These are phyloP conservation scores for Patellifolia procumbens DNA, from an alignment of 179 eudicot species.

Conservation along the genomic window DNA sequence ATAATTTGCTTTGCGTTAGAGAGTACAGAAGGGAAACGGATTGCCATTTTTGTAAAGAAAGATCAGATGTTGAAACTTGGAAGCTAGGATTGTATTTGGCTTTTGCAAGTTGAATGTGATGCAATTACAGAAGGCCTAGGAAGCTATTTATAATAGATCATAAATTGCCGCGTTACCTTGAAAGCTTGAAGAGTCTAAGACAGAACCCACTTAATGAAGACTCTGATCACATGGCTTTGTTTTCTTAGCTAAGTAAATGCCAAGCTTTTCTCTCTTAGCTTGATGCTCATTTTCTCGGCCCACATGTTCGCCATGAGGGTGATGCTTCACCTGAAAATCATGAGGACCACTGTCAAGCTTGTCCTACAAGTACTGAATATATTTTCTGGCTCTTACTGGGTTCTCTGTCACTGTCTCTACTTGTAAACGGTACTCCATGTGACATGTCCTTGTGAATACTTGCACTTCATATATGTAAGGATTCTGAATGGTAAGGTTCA, in stretches of 20 bases:
- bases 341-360: neutral
- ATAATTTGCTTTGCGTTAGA: slow-evolving; percentile 37
- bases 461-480: neutral
- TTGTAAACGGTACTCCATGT: neutral
- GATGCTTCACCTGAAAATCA: slow-evolving; percentile 8
- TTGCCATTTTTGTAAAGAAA: slow-evolving; percentile 32
- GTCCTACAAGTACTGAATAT: neutral
- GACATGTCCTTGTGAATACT: slow-evolving; percentile 27
- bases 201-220: slow-evolving; percentile 11
- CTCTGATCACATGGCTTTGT: slow-evolving; percentile 45
- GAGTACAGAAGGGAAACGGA: slow-evolving; percentile 38
- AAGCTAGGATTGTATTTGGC: slow-evolving; percentile 2
- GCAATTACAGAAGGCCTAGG: neutral
- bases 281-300: neutral
- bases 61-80: neutral
- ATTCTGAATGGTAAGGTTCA: neutral
- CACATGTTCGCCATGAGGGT: slow-evolving; percentile 20
- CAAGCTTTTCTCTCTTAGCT: neutral
- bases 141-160: slow-evolving; percentile 25
- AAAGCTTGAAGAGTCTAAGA: neutral
- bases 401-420: slow-evolving; percentile 4
- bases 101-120: slow-evolving; percentile 5
- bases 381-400: slow-evolving; percentile 5
- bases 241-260: slow-evolving; percentile 22
- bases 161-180: neutral